Percentiles rank a stretch among this genome's conserved stretches.
phyloP scores from a whole-genome alignment of 192 early-diverging fungal species.

The Phlyctochytrium planicorne region DNA sequence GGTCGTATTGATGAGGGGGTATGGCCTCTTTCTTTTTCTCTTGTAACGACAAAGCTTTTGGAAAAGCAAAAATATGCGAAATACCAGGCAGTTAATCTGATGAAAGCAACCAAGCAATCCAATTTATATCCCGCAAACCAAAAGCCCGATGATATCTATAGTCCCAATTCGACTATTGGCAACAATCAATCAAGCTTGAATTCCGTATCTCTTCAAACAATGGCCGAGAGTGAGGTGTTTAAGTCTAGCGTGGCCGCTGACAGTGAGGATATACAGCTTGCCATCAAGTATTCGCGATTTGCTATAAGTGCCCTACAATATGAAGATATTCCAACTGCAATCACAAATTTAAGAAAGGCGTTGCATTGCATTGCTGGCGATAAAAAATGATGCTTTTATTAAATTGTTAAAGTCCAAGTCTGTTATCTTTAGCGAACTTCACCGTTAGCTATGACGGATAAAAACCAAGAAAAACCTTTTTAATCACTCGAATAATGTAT shows the following conservation, averaged over 20 bases:
- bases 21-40: neutral
- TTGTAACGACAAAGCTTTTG: neutral
- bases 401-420: slow-evolving; percentile 24
- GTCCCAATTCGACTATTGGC: too few relatives aligned
- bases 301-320: neutral
- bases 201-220: too few relatives aligned
- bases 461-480: slow-evolving; percentile 35
- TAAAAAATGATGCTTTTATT: too few relatives aligned
- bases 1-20: neutral
- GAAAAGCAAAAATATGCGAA: neutral
- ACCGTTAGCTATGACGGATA: neutral
- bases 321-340: neutral
- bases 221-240: too few relatives aligned
- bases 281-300: neutral
- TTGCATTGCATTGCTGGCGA: too few relatives aligned
- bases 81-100: neutral
- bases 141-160: too few relatives aligned
- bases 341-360: neutral
- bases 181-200: too few relatives aligned
- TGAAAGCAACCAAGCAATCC: neutral
- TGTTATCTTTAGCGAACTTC: slow-evolving; percentile 39
- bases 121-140: too few relatives aligned
- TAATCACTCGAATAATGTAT: slow-evolving; percentile 59
- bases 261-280: neutral
- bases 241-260: too few relatives aligned